Evolutionary conservation across 257 asterid genomes (phyloP).

Genomic region (Paraleonurus japonicus): DNA sequence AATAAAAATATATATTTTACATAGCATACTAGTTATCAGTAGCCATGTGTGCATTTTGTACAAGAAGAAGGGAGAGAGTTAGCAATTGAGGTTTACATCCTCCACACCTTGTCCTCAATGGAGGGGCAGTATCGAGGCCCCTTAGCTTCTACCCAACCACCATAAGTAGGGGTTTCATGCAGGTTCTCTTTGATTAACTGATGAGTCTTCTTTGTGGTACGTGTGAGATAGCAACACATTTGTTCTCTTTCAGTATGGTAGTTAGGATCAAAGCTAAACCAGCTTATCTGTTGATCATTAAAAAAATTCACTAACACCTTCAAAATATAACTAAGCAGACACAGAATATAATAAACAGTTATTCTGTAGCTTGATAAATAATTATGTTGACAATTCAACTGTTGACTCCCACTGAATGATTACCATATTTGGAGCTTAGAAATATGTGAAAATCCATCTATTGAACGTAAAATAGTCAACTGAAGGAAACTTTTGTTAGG

Average conservation of each 20-base stretch:
- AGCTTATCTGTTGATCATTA: constrained; percentile 62
- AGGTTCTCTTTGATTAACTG: constrained; percentile 78
- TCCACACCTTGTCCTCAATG: constrained; percentile 88
- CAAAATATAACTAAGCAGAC: constrained; percentile 11
- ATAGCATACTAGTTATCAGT: constrained; percentile 7
- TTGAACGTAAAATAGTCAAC: constrained; percentile 10
- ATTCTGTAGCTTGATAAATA: background rate
- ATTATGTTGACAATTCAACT: background rate
- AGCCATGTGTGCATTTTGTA: constrained; percentile 1
- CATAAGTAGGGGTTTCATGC: constrained; percentile 98
- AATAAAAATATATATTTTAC: background rate
- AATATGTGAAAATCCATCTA: constrained; percentile 10
- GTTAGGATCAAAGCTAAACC: constrained; percentile 96
- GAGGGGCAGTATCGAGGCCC: constrained; percentile 99
- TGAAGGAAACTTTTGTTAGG: background rate
- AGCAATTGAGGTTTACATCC: constrained; percentile 7
- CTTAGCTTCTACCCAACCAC: constrained; percentile 99
- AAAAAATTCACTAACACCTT: constrained; percentile 18
- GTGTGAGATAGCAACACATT: constrained; percentile 96
- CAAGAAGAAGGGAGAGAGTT: constrained; percentile 7
- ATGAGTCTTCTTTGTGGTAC: constrained; percentile 89
- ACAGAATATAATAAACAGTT: constrained; percentile 9
- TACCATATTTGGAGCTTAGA: background rate
- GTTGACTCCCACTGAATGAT: constrained; percentile 9
- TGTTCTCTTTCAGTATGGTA: constrained; percentile 85